Evolutionary conservation across 495 filamentous ascomycete species (phyloP).

Genomic region (Glarea lozoyensis): DNA sequence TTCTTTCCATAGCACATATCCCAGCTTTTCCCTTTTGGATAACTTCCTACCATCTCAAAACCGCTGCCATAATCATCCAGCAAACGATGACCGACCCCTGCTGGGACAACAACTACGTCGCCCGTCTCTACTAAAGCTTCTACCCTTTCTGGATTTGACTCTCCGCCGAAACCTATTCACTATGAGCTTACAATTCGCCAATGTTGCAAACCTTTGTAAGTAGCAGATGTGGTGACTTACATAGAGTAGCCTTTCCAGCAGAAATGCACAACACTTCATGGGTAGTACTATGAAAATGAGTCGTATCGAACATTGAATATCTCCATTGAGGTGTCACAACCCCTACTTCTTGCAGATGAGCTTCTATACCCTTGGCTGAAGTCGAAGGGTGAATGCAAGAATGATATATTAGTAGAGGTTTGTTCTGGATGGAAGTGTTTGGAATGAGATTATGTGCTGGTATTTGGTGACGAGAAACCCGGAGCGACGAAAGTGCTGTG

Average conservation of each 20-base stretch:
- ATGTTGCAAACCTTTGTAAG: not conserved
- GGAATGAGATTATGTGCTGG: conserved; percentile 47
- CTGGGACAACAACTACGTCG: conserved; percentile 58
- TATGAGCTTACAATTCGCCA: not conserved
- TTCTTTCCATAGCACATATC: conserved; percentile 62
- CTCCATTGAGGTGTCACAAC: conserved; percentile 57
- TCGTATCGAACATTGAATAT: conserved; percentile 55
- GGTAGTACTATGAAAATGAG: conserved; percentile 57
- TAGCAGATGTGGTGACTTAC: conserved; percentile 16
- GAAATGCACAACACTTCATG: conserved; percentile 59
- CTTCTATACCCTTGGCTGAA: conserved; percentile 38
- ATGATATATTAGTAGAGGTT: conserved; percentile 55
- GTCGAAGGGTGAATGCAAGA: conserved; percentile 36
- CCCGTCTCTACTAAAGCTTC: conserved; percentile 46
- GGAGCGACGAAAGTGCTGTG: conserved; percentile 37
- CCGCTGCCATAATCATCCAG: conserved; percentile 42
- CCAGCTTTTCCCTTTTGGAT: conserved; percentile 48
- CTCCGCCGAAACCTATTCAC: conserved; percentile 44
- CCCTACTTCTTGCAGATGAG: conserved; percentile 39
- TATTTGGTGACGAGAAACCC: conserved; percentile 49
- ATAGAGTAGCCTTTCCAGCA: conserved; percentile 48
- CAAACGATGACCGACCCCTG: conserved; percentile 55
- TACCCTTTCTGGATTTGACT: conserved; percentile 48
- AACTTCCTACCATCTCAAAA: conserved; percentile 61
- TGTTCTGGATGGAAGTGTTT: conserved; percentile 55